phyloP scores from a whole-genome alignment of 345 rosid genomes.

The Aurinia saxatilis region DNA sequence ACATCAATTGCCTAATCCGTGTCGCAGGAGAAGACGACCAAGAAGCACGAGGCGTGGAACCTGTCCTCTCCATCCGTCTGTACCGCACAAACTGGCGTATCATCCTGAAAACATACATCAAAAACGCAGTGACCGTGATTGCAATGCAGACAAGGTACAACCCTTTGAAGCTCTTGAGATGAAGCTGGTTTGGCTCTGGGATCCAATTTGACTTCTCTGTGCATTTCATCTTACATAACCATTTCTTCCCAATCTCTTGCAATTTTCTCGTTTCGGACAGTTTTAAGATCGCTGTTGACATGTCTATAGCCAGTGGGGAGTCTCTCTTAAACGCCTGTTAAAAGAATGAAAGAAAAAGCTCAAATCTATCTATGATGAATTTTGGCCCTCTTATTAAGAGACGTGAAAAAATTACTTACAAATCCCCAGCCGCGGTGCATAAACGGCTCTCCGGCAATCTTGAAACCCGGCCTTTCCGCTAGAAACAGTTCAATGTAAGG shows the following conservation, averaged over 20 bases:
- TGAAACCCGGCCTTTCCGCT: constrained; percentile 42
- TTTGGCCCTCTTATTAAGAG: neutral
- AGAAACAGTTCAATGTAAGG: constrained; percentile 73
- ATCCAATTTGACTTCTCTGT: constrained; percentile 20
- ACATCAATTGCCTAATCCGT: constrained; percentile 33
- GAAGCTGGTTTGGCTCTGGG: constrained; percentile 50
- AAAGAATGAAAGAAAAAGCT: neutral
- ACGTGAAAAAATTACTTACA: constrained; percentile 44
- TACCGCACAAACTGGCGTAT: constrained; percentile 45
- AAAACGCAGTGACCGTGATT: constrained; percentile 39
- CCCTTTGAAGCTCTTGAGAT: constrained; percentile 73
- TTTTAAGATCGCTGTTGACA: constrained; percentile 77
- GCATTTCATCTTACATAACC: constrained; percentile 64
- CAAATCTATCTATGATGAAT: neutral
- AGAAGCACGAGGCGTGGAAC: constrained; percentile 20
- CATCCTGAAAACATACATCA: constrained; percentile 42
- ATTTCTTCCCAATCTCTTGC: constrained; percentile 46
- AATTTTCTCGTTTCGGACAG: constrained; percentile 71
- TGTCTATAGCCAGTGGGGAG: constrained; percentile 65
- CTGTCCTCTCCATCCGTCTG: constrained; percentile 36
- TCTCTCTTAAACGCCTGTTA: constrained; percentile 70
- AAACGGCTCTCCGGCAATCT: constrained; percentile 70
- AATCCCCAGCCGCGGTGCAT: constrained; percentile 92
- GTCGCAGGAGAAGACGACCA: constrained; percentile 18
- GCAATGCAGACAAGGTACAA: constrained; percentile 54